A percentile compares a stretch with the other conserved stretches of the same genome.
These are phyloP conservation scores for Geotrichum candidum DNA, from an alignment of 1,139 yeast species.

Conservation along the genomic window DNA sequence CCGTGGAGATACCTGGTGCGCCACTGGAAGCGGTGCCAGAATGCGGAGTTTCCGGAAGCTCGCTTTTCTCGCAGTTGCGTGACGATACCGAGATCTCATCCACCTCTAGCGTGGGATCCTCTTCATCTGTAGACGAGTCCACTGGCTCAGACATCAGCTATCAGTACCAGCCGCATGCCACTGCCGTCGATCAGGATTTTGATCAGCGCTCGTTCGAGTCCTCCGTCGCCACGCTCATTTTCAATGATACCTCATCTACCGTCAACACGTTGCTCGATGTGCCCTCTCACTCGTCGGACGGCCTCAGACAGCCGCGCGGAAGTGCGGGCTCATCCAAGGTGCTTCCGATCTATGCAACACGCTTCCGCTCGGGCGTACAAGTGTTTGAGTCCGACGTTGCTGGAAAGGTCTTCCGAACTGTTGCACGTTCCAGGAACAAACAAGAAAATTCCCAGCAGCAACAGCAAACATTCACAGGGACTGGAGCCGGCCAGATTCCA, in stretches of 20 bases:
- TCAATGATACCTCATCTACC: conserved; percentile 14
- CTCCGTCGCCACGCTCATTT: conserved; percentile 8
- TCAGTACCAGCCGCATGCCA: background rate
- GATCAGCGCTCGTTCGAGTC: conserved; percentile 12
- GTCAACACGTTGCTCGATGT: conserved; percentile 11
- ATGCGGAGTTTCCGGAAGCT: background rate
- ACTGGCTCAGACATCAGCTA: background rate
- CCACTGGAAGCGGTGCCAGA: background rate
- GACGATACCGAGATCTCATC: background rate
- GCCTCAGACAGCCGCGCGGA: background rate
- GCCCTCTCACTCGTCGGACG: background rate
- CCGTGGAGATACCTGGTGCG: background rate
- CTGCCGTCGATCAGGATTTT: background rate
- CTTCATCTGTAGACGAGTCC: background rate
- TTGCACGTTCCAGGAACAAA: background rate
- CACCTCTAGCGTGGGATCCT: background rate
- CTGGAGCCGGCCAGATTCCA: conserved; percentile 8
- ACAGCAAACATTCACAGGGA: background rate
- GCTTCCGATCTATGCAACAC: conserved; percentile 16
- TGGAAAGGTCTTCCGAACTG: conserved; percentile 13
- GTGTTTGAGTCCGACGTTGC: conserved; percentile 17
- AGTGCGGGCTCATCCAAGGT: background rate
- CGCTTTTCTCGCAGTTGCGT: background rate
- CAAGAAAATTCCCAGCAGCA: background rate
- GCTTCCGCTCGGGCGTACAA: conserved; percentile 15